phyloP scores from a whole-genome alignment of 768 basidiomycete genomes.

The Mycena crocata region DNA sequence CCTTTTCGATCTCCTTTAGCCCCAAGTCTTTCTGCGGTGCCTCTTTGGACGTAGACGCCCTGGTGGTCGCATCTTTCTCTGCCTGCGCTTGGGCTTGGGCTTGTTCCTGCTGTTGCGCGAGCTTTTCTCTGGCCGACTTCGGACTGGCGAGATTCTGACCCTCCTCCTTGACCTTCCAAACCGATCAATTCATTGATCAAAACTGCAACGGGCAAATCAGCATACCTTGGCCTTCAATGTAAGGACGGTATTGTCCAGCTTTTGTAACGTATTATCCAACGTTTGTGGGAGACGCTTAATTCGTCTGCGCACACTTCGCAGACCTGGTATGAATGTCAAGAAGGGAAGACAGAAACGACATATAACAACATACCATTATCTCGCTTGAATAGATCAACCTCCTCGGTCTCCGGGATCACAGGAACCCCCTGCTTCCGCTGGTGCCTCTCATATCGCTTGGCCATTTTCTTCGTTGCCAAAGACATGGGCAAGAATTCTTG shows the following conservation, averaged over 20 bases:
- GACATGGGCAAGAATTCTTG: constrained; percentile 70
- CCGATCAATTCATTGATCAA: too few relatives aligned
- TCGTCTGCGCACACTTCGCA: constrained; percentile 51
- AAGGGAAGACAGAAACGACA: not conserved
- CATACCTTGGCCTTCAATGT: constrained; percentile 46
- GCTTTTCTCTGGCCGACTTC: constrained; percentile 23
- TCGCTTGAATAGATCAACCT: constrained; percentile 53
- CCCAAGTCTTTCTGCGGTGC: not conserved
- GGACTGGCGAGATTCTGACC: constrained; percentile 30
- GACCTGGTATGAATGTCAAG: constrained; percentile 36
- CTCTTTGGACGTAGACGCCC: constrained; percentile 19
- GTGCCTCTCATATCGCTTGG: constrained; percentile 52
- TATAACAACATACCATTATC: constrained; percentile 40
- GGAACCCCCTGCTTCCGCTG: constrained; percentile 38
- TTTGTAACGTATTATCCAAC: constrained; percentile 46
- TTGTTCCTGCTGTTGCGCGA: constrained; percentile 22
- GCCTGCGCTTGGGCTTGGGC: constrained; percentile 14
- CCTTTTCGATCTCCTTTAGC: constrained; percentile 28
- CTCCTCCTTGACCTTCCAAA: constrained; percentile 40
- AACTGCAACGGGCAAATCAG: too few relatives aligned
- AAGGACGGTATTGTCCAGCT: constrained; percentile 45
- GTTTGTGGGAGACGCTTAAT: constrained; percentile 40
- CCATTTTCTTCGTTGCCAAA: constrained; percentile 68
- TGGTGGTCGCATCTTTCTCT: constrained; percentile 9
- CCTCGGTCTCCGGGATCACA: constrained; percentile 36